Base-by-base conservation (phyloP, 2,329 filamentous ascomycete species). In the Magnaporthales sp. region DNA sequence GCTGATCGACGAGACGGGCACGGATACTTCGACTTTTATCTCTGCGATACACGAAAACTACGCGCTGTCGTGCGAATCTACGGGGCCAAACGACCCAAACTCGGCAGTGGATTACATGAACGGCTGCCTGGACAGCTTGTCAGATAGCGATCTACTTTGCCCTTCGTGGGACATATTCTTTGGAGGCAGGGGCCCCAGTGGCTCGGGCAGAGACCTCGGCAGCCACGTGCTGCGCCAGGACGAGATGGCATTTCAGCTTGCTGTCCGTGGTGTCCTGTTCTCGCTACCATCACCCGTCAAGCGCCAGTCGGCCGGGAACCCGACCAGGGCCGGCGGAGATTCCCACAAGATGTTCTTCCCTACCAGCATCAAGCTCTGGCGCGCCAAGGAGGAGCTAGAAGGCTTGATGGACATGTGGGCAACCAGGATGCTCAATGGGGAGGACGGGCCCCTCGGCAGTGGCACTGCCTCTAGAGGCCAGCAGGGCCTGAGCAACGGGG, bases 261-360 rank as follows among this genome's bases (percentile, higher is more conserved):
- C 93, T 4, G 91, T 96, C 0, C 87, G 93, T 13, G 95, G 95
- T 0, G 79, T 98, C 64, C 78, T 97, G 0, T 96, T 96, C 75
- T 89, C 88, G 10, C 83, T 99, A 2, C 95, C 95, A 1, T 86
- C 86, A 71, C 94, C 94, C 0, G 95, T 99, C 10, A 94, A 91
- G 75, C 84, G 88, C n/a, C 83, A 82, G 82, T 75, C 80, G 71
- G 87, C 24, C 81, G 80, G 72, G 68, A 73, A 65, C 70, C 72
- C 8, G 13, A 46, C 65, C 63, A 65, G 27, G 19, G 63, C 73
- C 76, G 72, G 71, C 79, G 77, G 79, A 2, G 91, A 93, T 72
- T 85, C 90, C 0, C 89, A 89, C 78, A 93, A 91, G 73, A 97
- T 99, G 91, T 96, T 93, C 71, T 99, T 95, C 73, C 95, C 95